Percentiles rank a stretch among this genome's conserved stretches.
phyloP scores from a whole-genome alignment of 2,329 filamentous ascomycete genomes.

The Moelleriella libera region DNA sequence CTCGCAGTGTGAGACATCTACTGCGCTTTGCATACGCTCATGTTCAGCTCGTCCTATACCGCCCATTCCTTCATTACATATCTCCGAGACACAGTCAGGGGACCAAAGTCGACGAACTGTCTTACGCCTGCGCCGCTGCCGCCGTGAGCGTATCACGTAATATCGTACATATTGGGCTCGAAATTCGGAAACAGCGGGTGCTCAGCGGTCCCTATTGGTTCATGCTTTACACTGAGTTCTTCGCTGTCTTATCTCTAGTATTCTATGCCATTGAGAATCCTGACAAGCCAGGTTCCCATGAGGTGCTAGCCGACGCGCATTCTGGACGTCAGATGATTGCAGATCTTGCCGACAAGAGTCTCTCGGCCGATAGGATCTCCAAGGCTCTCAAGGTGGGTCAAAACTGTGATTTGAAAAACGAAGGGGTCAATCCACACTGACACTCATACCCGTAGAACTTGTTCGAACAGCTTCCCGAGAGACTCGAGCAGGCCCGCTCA shows the following conservation, averaged over 20 bases:
- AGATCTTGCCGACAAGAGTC: conserved; percentile 65
- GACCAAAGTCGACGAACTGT: conserved; percentile 55
- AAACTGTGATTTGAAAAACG: not conserved
- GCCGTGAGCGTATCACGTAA: conserved; percentile 52
- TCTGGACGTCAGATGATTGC: conserved; percentile 74
- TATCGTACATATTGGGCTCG: conserved; percentile 66
- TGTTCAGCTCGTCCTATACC: conserved; percentile 69
- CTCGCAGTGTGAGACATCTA: conserved; percentile 52
- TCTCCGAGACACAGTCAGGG: conserved; percentile 46
- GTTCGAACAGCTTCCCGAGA: conserved; percentile 71
- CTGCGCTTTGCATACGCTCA: conserved; percentile 70
- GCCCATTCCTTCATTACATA: conserved; percentile 73
- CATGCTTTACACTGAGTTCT: conserved; percentile 72
- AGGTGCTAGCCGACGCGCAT: conserved; percentile 72
- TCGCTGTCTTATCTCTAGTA: conserved; percentile 63
- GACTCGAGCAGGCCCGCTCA: conserved; percentile 39
- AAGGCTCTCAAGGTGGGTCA: conserved; percentile 56
- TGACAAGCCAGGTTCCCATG: conserved; percentile 57
- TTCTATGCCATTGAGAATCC: conserved; percentile 74
- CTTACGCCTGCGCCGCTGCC: conserved; percentile 57
- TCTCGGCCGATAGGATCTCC: conserved; percentile 80
- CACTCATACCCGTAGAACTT: conserved; percentile 39
- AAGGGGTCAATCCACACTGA: not conserved
- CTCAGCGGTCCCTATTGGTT: conserved; percentile 82
- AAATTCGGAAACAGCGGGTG: conserved; percentile 61